Evolutionary conservation across 768 basidiomycete species (phyloP).

Genomic region (Gymnopilus dilepis): DNA sequence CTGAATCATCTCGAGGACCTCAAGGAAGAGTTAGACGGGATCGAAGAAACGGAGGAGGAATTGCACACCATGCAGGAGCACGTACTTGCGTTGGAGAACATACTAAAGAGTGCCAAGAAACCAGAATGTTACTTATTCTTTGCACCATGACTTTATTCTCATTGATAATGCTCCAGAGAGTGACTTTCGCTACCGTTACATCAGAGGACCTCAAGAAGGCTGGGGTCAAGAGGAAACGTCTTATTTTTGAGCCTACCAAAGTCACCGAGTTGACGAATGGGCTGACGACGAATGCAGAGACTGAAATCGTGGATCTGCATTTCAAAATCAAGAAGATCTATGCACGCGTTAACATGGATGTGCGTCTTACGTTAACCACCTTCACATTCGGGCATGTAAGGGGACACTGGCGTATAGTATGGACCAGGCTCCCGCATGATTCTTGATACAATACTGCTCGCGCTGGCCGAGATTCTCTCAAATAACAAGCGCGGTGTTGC

Average conservation of each 20-base stretch:
- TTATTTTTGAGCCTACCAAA: constrained; percentile 26
- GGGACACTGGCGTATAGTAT: constrained; percentile 28
- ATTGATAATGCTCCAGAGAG: constrained; percentile 28
- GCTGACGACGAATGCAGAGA: constrained; percentile 23
- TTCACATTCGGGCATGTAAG: constrained; percentile 18
- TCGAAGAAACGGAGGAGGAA: constrained; percentile 33
- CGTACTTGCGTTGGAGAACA: constrained; percentile 30
- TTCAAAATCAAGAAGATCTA: constrained; percentile 34
- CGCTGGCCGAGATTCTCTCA: constrained; percentile 31
- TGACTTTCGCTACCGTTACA: constrained; percentile 27
- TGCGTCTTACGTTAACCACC: constrained; percentile 26
- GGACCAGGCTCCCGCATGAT: constrained; percentile 35
- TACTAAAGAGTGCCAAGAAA: constrained; percentile 34
- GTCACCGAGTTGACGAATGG: constrained; percentile 23
- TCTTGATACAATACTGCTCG: constrained; percentile 36
- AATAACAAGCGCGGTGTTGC: constrained; percentile 26
- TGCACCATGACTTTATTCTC: constrained; percentile 20
- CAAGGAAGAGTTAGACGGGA: constrained; percentile 33
- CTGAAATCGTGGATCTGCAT: constrained; percentile 29
- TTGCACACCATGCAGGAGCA: constrained; percentile 25
- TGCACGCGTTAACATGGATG: constrained; percentile 36
- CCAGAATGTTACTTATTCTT: constrained; percentile 24
- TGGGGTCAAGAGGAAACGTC: constrained; percentile 31
- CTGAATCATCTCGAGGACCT: constrained; percentile 30
- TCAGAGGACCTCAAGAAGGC: constrained; percentile 32